Evolutionary conservation across 2,329 filamentous ascomycete genomes (phyloP), one percentile per base, ranked within the genome.

Genomic region (Monosporascus sp.): DNA sequence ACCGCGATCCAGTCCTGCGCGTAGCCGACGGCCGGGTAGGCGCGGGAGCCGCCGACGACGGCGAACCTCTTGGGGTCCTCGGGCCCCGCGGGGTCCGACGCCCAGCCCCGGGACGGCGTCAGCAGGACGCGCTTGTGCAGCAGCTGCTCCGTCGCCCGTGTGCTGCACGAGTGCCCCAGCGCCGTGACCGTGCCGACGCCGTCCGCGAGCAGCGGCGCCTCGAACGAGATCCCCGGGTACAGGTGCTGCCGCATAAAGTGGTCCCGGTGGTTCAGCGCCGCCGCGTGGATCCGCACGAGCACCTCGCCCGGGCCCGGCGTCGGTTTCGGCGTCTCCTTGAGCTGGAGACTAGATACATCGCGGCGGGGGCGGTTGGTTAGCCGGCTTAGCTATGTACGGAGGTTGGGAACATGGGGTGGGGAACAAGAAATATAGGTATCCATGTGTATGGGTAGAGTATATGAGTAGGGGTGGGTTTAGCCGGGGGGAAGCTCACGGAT

Each of bases 261-360:
- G 71, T 97, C 94, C 63, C 92, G 88, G 75, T 97, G 94, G 76
- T 97, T 97, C 49, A 97, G 84, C 15, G 93, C 88, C 1, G 87
- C 89, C 50, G 91, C 89, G 37, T 82, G 80, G 65, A 97, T 77
- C 64, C 83, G 84, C 57, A 97, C 76, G 7, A 95, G 77, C 60
- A 96, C 76, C 69, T 97, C 80, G 57, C 77, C 77, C 17, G 81
- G 80, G 25, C 82, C 79, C 0, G 87, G 87, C 2, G 74, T 76
- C 25, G 87, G 87, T 57, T 79, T 77, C 52, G 86, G 79, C 17
- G 87, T 72, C 36, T 83, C 74, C 57, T 82, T 83, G 51, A 89
- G 67, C 60, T 80, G 71, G 46, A 88, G 76, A 11, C 82, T 86
- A 52, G 1, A 41, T 3, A 17, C 5, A 1, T 15, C 41, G 6